Evolutionary conservation across 345 rosid species (phyloP).

Genomic region (Pistacia integerrima): DNA sequence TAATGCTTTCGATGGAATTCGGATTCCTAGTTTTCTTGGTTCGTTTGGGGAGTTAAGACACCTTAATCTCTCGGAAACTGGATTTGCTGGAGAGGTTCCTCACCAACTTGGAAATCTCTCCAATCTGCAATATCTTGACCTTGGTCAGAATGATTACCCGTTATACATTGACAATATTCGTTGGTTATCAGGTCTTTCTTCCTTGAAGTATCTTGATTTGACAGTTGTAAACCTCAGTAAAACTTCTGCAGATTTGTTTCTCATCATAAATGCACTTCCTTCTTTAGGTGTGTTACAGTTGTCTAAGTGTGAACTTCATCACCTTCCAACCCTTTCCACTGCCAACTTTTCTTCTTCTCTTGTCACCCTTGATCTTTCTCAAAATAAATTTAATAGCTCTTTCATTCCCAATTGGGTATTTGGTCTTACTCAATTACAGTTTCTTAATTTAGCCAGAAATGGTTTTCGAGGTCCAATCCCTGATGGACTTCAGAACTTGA

Average conservation of each 20-base stretch:
- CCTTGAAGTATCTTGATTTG: not conserved
- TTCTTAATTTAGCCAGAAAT: not conserved
- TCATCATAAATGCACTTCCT: no score
- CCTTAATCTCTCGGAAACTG: no score
- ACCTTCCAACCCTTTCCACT: no score
- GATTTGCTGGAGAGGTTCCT: not conserved
- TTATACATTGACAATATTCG: not conserved
- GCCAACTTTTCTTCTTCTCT: no score
- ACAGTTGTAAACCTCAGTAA: not conserved
- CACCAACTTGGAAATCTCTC: conserved; percentile 4
- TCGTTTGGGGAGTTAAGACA: no score
- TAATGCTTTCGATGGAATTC: no score
- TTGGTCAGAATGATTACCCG: not conserved
- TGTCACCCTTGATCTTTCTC: no score
- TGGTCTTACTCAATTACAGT: not conserved
- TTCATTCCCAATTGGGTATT: not conserved
- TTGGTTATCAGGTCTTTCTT: not conserved
- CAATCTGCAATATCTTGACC: conserved; percentile 1
- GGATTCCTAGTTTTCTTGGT: no score
- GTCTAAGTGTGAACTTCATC: no score
- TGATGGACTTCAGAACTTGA: no score
- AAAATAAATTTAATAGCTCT: no score
- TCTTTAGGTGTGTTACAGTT: no score
- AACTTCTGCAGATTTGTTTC: not conserved
- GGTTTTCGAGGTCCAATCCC: not conserved